Evolutionary conservation across 2,329 filamentous ascomycete species (phyloP).

Genomic region (Pseudogymnoascus sp.): DNA sequence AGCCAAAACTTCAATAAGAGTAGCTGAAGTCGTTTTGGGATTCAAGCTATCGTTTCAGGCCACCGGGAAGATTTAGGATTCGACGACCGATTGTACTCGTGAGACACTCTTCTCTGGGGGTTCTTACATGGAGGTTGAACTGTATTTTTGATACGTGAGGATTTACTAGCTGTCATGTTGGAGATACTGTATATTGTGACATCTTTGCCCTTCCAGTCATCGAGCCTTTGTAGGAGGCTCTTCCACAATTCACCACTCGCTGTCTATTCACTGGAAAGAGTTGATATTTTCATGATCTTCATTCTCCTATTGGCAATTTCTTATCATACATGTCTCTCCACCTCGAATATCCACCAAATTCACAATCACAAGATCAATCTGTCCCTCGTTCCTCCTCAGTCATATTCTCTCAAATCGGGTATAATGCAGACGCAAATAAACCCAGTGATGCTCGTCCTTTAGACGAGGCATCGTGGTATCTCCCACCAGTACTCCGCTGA

Average conservation of each 20-base stretch:
- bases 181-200: background rate
- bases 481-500: background rate
- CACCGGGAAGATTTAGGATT: background rate
- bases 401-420: background rate
- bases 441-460: background rate
- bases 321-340: background rate
- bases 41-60: background rate
- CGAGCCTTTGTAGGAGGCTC: background rate
- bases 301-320: background rate
- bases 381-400: background rate
- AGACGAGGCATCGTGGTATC: background rate
- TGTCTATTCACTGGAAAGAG: background rate
- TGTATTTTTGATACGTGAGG: background rate
- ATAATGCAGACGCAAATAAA: background rate
- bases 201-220: background rate
- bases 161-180: background rate
- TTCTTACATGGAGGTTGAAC: background rate
- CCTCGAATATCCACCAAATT: background rate
- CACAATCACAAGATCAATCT: background rate
- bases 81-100: background rate
- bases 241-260: background rate
- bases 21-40: background rate
- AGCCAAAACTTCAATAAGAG: background rate
- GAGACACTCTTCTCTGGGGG: background rate
- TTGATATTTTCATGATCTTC: background rate